phyloP scores from a whole-genome alignment of 1,284 basidiomycete species.

The Sanghuangporus sanghuang region DNA sequence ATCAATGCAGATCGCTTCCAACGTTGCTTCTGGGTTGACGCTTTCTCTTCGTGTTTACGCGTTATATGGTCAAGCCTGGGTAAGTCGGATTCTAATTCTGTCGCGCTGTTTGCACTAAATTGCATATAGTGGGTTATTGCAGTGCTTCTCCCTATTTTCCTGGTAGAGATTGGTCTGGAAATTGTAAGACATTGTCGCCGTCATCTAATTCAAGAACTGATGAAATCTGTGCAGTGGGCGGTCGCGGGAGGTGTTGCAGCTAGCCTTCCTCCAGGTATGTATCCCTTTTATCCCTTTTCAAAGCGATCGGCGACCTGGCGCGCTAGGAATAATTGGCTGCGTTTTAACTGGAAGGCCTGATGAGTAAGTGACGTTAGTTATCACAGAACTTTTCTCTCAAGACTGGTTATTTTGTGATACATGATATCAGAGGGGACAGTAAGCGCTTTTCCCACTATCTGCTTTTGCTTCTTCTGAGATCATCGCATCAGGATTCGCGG shows the following conservation, averaged over 20 bases:
- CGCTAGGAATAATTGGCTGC: constrained; percentile 7
- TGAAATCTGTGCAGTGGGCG: constrained; percentile 7
- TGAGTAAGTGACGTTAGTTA: constrained; percentile 1
- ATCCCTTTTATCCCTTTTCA: neutral
- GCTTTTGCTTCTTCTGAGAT: neutral
- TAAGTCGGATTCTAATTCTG: neutral
- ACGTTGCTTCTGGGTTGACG: constrained; percentile 13
- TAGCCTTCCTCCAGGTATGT: constrained; percentile 8
- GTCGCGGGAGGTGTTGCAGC: constrained; percentile 13
- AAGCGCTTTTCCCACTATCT: neutral
- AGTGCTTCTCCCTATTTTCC: constrained; percentile 4
- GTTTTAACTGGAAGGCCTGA: constrained; percentile 9
- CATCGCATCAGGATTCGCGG: constrained; percentile 10
- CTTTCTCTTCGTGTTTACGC: constrained; percentile 14
- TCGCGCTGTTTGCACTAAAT: neutral
- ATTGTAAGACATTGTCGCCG: neutral
- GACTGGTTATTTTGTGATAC: neutral
- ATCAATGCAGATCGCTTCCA: constrained; percentile 12
- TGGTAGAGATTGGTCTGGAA: constrained; percentile 10
- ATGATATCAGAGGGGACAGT: constrained; percentile 10
- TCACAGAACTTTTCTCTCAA: neutral
- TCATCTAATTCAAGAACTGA: neutral
- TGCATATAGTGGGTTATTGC: constrained; percentile 3
- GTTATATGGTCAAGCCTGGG: constrained; percentile 7
- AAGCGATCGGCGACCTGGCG: neutral